Conservation (phyloP, 768 basidiomycete species). For the Leucosporidium yakuticum region DNA sequence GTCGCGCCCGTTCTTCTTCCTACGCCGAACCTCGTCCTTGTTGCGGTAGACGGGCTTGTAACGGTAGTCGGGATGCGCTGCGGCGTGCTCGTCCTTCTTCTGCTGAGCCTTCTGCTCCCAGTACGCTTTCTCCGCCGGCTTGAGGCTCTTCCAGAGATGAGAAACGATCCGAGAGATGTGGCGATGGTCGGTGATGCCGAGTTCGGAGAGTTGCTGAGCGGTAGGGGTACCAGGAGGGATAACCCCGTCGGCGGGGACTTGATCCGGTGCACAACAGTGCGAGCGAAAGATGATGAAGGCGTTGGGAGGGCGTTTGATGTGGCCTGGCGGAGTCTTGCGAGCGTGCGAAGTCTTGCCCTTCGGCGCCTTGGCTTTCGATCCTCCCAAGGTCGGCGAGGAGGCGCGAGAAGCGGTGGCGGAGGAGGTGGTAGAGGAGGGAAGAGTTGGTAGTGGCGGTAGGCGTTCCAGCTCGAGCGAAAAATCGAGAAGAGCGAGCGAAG, state of each 20-base stretch:
- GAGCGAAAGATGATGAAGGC: slow-evolving; percentile 41
- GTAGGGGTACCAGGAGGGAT: slow-evolving; percentile 25
- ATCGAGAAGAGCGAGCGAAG: too few relatives aligned
- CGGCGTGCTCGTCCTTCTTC: slow-evolving; percentile 36
- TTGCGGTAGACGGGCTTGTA: slow-evolving; percentile 29
- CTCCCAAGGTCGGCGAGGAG: not conserved
- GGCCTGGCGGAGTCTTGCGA: slow-evolving; percentile 37
- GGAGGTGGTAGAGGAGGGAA: not conserved
- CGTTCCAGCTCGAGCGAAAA: too few relatives aligned
- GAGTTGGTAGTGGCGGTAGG: too few relatives aligned
- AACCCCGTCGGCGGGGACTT: not conserved
- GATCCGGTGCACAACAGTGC: slow-evolving; percentile 21
- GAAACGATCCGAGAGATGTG: slow-evolving; percentile 38
- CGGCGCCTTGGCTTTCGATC: not conserved
- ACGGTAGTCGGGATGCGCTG: slow-evolving; percentile 37
- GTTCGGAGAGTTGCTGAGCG: slow-evolving; percentile 29
- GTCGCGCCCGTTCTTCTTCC: slow-evolving; percentile 3
- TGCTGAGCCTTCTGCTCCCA: slow-evolving; percentile 33
- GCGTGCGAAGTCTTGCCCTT: slow-evolving; percentile 31
- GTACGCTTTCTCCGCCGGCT: slow-evolving; percentile 30
- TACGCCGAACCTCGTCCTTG: slow-evolving; percentile 15
- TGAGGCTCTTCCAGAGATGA: slow-evolving; percentile 33
- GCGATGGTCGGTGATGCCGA: slow-evolving; percentile 31
- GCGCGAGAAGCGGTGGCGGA: not conserved
- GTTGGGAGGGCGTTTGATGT: slow-evolving; percentile 41